These are phyloP conservation scores for Orychophragmus violaceus DNA, from an alignment of 345 rosid genomes.

Conservation along the genomic window DNA sequence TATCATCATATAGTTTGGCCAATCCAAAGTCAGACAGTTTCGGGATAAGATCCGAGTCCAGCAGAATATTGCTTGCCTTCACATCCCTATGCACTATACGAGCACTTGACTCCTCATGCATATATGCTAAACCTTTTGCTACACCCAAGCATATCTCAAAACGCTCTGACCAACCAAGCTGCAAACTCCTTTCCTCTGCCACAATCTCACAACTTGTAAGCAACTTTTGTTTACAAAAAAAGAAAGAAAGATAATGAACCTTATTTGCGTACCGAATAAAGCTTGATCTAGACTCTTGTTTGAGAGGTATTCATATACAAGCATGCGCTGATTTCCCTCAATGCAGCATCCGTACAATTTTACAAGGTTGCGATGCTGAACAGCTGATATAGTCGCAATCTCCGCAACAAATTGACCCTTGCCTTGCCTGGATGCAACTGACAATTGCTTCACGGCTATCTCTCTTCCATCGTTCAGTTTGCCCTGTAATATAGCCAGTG, in stretches of 20 bases:
- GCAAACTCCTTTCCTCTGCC: constrained; percentile 16
- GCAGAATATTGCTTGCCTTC: constrained; percentile 54
- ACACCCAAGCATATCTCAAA: constrained; percentile 46
- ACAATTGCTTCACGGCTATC: constrained; percentile 60
- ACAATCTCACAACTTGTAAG: no score
- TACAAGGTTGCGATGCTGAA: constrained; percentile 34
- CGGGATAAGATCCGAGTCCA: constrained; percentile 37
- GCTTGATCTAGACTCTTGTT: constrained; percentile 49
- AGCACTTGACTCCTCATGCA: constrained; percentile 54
- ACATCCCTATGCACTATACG: constrained; percentile 57
- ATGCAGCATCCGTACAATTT: constrained; percentile 34
- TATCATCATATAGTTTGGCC: constrained; percentile 37
- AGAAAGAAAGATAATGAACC: no score
- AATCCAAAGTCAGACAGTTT: constrained; percentile 42
- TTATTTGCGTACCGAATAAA: constrained; percentile 22
- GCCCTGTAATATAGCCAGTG: no score
- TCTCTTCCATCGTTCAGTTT: constrained; percentile 32
- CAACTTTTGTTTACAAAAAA: no score
- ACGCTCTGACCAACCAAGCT: constrained; percentile 49
- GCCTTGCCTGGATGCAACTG: constrained; percentile 59
- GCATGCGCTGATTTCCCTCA: constrained; percentile 36
- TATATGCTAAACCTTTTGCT: constrained; percentile 53
- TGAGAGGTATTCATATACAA: constrained; percentile 51
- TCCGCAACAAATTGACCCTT: constrained; percentile 62
- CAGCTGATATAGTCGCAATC: constrained; percentile 38